Percentiles rank a stretch among this genome's conserved stretches.
phyloP scores from a whole-genome alignment of 2,329 filamentous ascomycete genomes.

The Xylaria sp. region DNA sequence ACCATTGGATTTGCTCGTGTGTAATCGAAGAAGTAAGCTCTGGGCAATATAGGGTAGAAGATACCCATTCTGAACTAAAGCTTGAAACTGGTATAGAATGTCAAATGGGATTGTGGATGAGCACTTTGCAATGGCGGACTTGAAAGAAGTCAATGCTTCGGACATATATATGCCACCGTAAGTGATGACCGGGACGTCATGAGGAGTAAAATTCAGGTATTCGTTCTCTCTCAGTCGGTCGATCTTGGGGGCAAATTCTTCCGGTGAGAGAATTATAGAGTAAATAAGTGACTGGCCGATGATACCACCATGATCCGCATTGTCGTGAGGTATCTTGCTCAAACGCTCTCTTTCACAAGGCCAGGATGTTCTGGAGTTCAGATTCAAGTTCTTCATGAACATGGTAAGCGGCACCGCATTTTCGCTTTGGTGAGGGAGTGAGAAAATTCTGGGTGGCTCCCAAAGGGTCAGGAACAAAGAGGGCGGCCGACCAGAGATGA shows the following conservation, averaged over 20 bases:
- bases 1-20: neutral
- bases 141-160: conserved; percentile 50
- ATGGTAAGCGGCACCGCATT: conserved; percentile 30
- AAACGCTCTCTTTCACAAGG: conserved; percentile 48
- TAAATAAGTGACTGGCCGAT: conserved; percentile 60
- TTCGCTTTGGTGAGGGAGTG: neutral
- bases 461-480: conserved; percentile 63
- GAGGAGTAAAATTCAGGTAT: conserved; percentile 42
- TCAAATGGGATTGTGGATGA: conserved; percentile 59
- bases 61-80: conserved; percentile 71
- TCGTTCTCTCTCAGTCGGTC: conserved; percentile 45
- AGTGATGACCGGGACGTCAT: conserved; percentile 39
- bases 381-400: conserved; percentile 34
- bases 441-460: conserved; percentile 63
- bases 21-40: conserved; percentile 58
- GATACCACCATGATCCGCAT: conserved; percentile 49
- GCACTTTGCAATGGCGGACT: conserved; percentile 46
- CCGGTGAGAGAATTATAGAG: conserved; percentile 48
- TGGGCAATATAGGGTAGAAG: conserved; percentile 66
- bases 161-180: conserved; percentile 37
- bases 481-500: conserved; percentile 52
- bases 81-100: conserved; percentile 71
- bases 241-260: conserved; percentile 48
- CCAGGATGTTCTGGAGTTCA: conserved; percentile 26
- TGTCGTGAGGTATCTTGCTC: conserved; percentile 44